Conservation (phyloP, 208 protist genomes). For the Perkinsela sp. region DNA sequence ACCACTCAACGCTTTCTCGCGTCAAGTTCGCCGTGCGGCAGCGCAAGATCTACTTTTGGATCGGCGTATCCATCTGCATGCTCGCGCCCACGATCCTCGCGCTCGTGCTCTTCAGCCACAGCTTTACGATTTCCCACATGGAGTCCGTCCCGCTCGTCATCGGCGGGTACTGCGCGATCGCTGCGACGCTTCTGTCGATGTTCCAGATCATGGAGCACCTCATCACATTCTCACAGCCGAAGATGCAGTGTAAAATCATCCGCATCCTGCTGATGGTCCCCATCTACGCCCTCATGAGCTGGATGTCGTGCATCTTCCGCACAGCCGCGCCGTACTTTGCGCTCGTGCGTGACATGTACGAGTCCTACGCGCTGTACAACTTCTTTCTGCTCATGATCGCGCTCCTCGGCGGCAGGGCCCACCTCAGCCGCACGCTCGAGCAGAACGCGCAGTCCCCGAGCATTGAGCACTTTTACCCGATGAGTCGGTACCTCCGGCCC, state of each 20-base stretch:
- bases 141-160: conserved; percentile 32
- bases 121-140: conserved; percentile 10
- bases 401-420: conserved; percentile 57
- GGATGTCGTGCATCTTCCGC: conserved; percentile 30
- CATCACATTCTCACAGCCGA: conserved; percentile 48
- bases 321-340: conserved; percentile 52
- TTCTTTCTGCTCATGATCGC: conserved; percentile 74
- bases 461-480: conserved; percentile 35
- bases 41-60: conserved; percentile 53
- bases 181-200: conserved; percentile 41
- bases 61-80: conserved; percentile 29
- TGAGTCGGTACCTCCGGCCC: conserved; percentile 35
- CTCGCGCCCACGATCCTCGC: conserved; percentile 25
- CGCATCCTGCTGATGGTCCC: conserved; percentile 77
- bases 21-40: conserved; percentile 7
- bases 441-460: conserved; percentile 43
- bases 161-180: conserved; percentile 53
- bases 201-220: conserved; percentile 69
- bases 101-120: conserved; percentile 20
- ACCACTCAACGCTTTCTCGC: not conserved
- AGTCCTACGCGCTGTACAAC: conserved; percentile 74
- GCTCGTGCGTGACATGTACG: conserved; percentile 57
- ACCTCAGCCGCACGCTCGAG: conserved; percentile 29
- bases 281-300: conserved; percentile 54
- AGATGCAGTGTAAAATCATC: conserved; percentile 63